Base-by-base conservation (phyloP, 2,329 filamentous ascomycete species). In the Fusarium liriodendri region DNA sequence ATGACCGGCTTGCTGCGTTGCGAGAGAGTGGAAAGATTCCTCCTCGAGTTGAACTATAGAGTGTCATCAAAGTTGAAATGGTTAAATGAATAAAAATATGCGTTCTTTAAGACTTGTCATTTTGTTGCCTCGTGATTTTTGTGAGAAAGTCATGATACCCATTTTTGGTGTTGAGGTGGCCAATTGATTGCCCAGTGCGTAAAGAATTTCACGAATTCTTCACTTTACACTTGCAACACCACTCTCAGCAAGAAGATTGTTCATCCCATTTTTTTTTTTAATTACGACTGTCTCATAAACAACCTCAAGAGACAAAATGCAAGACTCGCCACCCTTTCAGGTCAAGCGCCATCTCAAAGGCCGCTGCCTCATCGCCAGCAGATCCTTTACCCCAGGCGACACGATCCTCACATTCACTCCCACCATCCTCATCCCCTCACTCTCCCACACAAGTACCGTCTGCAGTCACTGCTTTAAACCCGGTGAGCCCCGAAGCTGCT, bases 401-500 rank as follows among this genome's bases (percentile, higher is more conserved):
- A 74, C 81, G 65, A 85, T 91, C 73, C 83, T 84, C 67, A 77
- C 79, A 42, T 88, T 90, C 77, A 67, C 75, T 29, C 80, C 80
- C 18, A 80, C 85, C 42, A 77, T 90, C 54, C 85, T 87, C 20
- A 82, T 90, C 27, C 87, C 89, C 5, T 83, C 85, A 45, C 82
- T 83, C 40, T 79, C 83, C 6, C 82, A 83, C 69, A 82, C 87
- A 64, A 59, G 76, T 5, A 73, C 77, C 18, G 83, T 85, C 35
- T 91, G 89, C 83, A 85, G 85, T 70, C 81, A 86, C 81, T 90
- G 89, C 79, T 83, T 89, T 32, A 75, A 72, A 40, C 62, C 74
- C 32, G 74, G 76, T 52, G 65, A 64, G 35, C 76, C 78, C 27
- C 78, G 77, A 47, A 83, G 84, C 25, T 92, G 90, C 80, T 86